Evolutionary conservation across 139 green algal species (phyloP), one percentile per base, ranked within the genome.

Genomic region (Picochlorum sp.): DNA sequence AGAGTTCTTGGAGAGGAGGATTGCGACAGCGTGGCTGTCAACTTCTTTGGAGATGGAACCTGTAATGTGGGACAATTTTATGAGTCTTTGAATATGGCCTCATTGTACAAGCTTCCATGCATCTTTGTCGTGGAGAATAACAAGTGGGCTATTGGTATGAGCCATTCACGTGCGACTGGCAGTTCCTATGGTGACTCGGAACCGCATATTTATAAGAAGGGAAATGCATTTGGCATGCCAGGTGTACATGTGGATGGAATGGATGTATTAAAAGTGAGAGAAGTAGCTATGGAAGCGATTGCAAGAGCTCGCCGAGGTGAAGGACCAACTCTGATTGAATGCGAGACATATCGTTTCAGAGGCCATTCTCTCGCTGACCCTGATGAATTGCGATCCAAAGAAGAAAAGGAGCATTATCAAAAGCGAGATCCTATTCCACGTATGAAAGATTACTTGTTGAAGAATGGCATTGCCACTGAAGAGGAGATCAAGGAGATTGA

Each of bases 81-180:
- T 66, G 85, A 91, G 86, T 96, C 80, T 56, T 86, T 98, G 52
- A 98, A 98, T 84, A 98, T 98, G 92, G 92, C 92, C 1, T 73
- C 82, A 4, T 81, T 96, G 24, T 97, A 97, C 85, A 97, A 97
- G 82, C 90, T 98, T 69, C 92, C 92, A 34, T 86, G 90, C 83
- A 95, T 98, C 63, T 98, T 98, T 62, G 92, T 98, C 54, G 92
- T 97, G 58, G 92, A 98, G 81, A 98, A 98, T 84, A 98, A 98
- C 83, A 77, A 87, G 74, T 96, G 92, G 92, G 92, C 92, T 62
- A 98, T 98, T 68, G 92, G 92, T 78, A 98, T 98, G 92, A 83
- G 73, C 71, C 91, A 97, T 79, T 46, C 73, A 21, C 74, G 91
- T 18, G 86, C 91, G 65, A 97, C 91, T 16, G 74, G 71, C 10